Evolutionary conservation across 176 grass and related monocot genomes (phyloP).

Genomic region (Oryza brachyantha): DNA sequence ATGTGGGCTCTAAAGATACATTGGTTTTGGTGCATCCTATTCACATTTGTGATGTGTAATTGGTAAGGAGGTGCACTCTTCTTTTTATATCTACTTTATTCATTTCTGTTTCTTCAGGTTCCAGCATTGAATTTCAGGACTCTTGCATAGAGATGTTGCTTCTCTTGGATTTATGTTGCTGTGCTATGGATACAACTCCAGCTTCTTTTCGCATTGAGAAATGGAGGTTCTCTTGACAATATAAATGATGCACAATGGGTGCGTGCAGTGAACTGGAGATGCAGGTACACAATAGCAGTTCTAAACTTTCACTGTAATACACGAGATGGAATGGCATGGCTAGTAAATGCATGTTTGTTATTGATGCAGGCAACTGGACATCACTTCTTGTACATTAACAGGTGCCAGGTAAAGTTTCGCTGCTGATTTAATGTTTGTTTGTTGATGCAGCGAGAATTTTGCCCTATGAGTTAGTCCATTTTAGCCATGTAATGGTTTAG

Average conservation of each 20-base stretch:
- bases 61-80: slow-evolving; percentile 21
- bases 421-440: not conserved
- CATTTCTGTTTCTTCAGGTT: slow-evolving; percentile 5
- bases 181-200: not conserved
- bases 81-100: not conserved
- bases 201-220: not conserved
- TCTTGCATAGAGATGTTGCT: slow-evolving; percentile 18
- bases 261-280: not conserved
- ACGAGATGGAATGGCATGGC: not conserved
- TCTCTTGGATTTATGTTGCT: slow-evolving; percentile 14
- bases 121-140: not conserved
- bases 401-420: slow-evolving; percentile 6
- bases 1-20: slow-evolving; percentile 8
- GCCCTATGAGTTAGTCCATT: not conserved
- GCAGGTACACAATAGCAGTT: slow-evolving; percentile 18
- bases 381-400: not conserved
- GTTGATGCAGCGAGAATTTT: not conserved
- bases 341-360: not conserved
- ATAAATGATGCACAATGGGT: not conserved
- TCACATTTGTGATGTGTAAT: not conserved
- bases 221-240: not conserved
- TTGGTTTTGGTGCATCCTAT: not conserved
- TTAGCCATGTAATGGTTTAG: not conserved
- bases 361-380: slow-evolving; percentile 8
- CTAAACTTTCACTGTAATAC: not conserved